Base-by-base conservation (phyloP, 2,329 filamentous ascomycete species). In the Scleromitrula shiraiana region DNA sequence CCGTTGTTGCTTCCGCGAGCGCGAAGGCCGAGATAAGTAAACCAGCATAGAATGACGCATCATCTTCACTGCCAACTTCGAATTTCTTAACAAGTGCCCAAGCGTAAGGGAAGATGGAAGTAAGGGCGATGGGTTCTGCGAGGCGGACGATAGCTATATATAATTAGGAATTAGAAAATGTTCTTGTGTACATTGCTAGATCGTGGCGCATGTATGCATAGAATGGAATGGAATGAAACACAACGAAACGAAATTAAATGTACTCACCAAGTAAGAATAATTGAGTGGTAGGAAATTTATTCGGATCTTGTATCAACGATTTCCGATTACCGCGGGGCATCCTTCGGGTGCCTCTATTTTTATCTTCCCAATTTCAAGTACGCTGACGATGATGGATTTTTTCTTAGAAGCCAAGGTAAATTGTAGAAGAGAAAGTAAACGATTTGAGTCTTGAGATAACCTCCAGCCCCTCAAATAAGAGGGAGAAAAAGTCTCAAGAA, bases 21-120 rank as follows among this genome's bases (percentile, higher is more conserved):
- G 85, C 85, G 69, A 89, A 94, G 59, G 88, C 83, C 10, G 88
- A 91, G 58, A 95, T 89, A 65, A 95, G 80, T 56, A 93, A 72
- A 42, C 90, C 90, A 24, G 90, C 85, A 67, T 94, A 95, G 69
- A 87, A 91, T 30, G 82, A 94, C 52, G 87, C 86, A 78, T 90
- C 79, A 68, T 78, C 71, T 56, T 81, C 78, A 58, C 78, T 75
- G 53, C 83, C 85, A 57, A 90, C 75, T 33, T 86, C 62, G 66
- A 88, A 88, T 58, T 80, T 75, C 67, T 86, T 86, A 56, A 91
- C 82, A 57, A 91, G 80, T 51, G 84, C 77, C 85, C 85, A 94
- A 51, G 87, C 87, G 67, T 95, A 96, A 17, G 90, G 90, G 60
- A 91, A 94, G 67, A 95, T 93, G 62, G 87, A 93, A 1, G 89